Base-by-base conservation (phyloP, 1,139 yeast genomes). In the Sugiyamaella sp. region DNA sequence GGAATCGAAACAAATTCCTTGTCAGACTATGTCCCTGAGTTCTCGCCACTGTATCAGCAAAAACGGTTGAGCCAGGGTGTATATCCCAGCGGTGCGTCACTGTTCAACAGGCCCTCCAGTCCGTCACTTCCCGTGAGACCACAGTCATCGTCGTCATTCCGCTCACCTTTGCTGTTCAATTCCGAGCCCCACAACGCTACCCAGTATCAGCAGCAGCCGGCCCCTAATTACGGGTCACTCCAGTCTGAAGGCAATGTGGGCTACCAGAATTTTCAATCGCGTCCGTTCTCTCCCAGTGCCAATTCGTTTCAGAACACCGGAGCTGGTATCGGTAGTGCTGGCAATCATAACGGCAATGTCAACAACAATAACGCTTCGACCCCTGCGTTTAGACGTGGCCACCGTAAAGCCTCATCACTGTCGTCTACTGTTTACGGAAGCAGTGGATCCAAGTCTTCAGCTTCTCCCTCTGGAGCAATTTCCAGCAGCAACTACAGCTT, bases 331-430 rank as follows among this genome's bases (percentile, higher is more conserved):
- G n/a, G 8, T 12, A 12, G 14, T 12, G 4, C 8, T 4, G 14
- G 14, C 8, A 4, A 4, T 29, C 14, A 4, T 29, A 29, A 29
- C n/a, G 24, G 35, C n/a, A 22, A 41, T 4, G 14, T 27, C 8
- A 39, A 37, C 39, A 37, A 37, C 39, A 37, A 24, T 10, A 42
- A 41, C 25, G 35, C 57, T 22, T 46, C 55, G 5, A 46, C 55
- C 10, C 51, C 59, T 10, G 56, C 60, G 10, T 64, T 64, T 42
- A 56, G 66, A 24, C 55, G 63, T 2, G 62, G 66, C 2, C 70
- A 66, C 46, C 56, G 68, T 19, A 66, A 66, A 55, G 67, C 69
- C 1, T 62, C 66, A 4, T 62, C 66, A 17, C 42, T 65, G 50
- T 64, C 68, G 16, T 42, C 58, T n/a, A 49, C 56, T 16, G 55